Base-by-base conservation (phyloP, 371 early-diverging fungal species). In the Lichtheimia corymbifera region DNA sequence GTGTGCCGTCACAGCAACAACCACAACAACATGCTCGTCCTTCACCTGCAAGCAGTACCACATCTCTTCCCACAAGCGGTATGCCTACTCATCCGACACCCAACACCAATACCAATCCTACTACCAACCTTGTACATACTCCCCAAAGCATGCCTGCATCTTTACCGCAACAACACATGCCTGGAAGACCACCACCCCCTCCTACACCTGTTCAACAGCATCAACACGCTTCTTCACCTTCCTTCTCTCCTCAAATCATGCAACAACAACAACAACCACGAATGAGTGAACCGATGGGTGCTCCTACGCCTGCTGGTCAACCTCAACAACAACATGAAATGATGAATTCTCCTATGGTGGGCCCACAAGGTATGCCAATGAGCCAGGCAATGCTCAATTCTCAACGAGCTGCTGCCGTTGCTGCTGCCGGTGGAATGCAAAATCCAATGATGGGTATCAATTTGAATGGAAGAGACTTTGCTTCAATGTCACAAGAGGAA, bases 221-320 rank as follows among this genome's bases (percentile, higher is more conserved):
- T 35, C 35, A 35, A 35, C 35, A 35, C 35, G 35, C 35, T 35
- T 35, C 69, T 15, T 80, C 80, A 13, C 80, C 80, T 24, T 74
- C 77, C 15, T 80, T 74, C 47, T 80, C 80, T n/a, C 80, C 80
- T 47, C 77, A 73, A 56, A 77, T 76, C 52, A 59, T 75, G 63
- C 79, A 74, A 59, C 56, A 74, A 45, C 72, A 66, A 52, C 58
- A 64, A 44, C 57, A 53, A 35, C 35, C 35, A 35, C 35, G 35
- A 35, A 35, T 35, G 35, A 35, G 35, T 35, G 35, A 35, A 15
- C 50, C 35, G 2, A 35, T 35, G 35, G 35, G 35, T 35, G 35
- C 35, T 35, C 35, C 35, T 9, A 35, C 6, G 4, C 22, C 22
- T 22, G 11, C 35, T 0, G 35, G 35, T 30, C 42, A 62, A 73